These are phyloP conservation scores for Marasmius fiardii DNA, from an alignment of 1,284 basidiomycete species.

Conservation along the genomic window DNA sequence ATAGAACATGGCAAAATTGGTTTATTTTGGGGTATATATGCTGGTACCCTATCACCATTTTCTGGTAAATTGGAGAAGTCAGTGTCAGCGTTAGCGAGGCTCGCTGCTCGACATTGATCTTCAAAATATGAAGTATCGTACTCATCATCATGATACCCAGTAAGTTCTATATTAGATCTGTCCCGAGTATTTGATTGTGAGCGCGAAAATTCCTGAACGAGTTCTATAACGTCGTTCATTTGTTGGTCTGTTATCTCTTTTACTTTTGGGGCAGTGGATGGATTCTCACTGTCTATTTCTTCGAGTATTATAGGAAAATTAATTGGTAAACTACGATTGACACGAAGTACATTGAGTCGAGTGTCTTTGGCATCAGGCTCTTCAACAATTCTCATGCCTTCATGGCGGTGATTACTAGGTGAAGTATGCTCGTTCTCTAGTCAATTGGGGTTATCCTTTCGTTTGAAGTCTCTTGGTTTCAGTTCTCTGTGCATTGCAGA, in stretches of 20 bases:
- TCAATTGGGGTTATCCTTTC: not conserved
- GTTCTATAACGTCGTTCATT: constrained; percentile 1
- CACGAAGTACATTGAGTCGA: not conserved
- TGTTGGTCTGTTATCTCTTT: not conserved
- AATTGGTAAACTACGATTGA: not conserved
- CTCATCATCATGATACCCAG: not conserved
- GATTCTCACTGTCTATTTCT: not conserved
- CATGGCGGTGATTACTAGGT: not conserved
- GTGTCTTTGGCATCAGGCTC: not conserved
- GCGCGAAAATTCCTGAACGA: constrained; percentile 5
- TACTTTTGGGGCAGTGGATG: not conserved
- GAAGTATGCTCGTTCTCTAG: not conserved
- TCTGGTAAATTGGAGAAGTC: not conserved
- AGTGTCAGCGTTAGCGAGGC: not conserved
- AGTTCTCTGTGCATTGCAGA: constrained; percentile 7
- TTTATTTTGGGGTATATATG: no score
- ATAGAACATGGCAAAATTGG: no score
- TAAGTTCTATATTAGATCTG: not conserved
- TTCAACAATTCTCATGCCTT: not conserved
- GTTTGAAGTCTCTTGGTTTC: not conserved
- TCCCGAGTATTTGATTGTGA: not conserved
- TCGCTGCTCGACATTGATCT: not conserved
- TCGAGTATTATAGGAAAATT: constrained; percentile 2
- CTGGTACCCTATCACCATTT: no score
- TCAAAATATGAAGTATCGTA: not conserved